Evolutionary conservation across 345 rosid species (phyloP), one percentile per base, ranked within the genome.

Genomic region (Cardamine chenopodiifolia): DNA sequence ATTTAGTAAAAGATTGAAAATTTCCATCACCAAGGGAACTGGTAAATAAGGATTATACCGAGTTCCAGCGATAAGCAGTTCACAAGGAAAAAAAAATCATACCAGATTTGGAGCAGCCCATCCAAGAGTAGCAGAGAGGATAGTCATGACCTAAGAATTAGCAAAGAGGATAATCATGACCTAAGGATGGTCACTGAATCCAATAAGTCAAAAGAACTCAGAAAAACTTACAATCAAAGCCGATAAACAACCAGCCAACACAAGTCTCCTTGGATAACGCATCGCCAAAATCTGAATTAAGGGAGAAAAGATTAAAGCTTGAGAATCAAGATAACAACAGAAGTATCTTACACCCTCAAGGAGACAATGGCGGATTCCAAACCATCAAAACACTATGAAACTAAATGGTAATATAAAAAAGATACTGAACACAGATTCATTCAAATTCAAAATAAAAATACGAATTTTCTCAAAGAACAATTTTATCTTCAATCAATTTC

Each of bases 51-150:
- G 31, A 15, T 13, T 34, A 25, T 13, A 32, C 50, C 12, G 6
- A 34, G 26, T 48, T 60, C 10, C 60, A 35, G 59, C 7, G 14
- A 32, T 0, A 48, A 31, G 58, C 70, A 66, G 4, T 31, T 9
- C 7, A 28, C 5, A 28, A 28, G 31, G 4, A 28, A 28, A 25
- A 3, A 28, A 28, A 28, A 5, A 28, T 29, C 52, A 35, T 49
- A 72, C 98, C 85, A 94, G 86, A 81, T 90, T 91, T 61, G 98
- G 98, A 82, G 96, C 90, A 75, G 90, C 98, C 98, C 96, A 91
- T 57, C 99, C 99, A 74, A 95, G 84, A 52, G 85, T 80, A 68
- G 82, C 97, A 37, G 99, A 95, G 71, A 95, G 94, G 54, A 95
- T 85, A 54, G 98, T 95, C 97, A 92, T 95, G 64, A 92, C 92